Evolutionary conservation across 768 basidiomycete species (phyloP).

Genomic region (Trametes maxima): DNA sequence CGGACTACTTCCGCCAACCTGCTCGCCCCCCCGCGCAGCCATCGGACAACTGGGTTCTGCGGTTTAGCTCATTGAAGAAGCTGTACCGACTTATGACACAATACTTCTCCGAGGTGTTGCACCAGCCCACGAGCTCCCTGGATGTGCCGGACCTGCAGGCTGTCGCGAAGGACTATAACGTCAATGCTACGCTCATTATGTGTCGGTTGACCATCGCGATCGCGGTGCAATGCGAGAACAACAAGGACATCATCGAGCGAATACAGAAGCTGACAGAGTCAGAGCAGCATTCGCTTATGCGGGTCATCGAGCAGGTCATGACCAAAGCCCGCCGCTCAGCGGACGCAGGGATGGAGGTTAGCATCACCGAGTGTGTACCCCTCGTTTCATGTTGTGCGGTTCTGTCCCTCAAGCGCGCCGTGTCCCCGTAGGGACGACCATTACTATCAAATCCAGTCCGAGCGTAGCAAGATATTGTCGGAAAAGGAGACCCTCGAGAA

Average conservation of each 20-base stretch:
- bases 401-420: neutral
- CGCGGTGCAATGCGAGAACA: slow-evolving; percentile 86
- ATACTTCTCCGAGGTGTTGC: slow-evolving; percentile 83
- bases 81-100: slow-evolving; percentile 88
- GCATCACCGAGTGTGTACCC: slow-evolving; percentile 77
- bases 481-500: slow-evolving; percentile 90
- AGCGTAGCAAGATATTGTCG: slow-evolving; percentile 69
- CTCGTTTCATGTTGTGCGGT: neutral
- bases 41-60: slow-evolving; percentile 88
- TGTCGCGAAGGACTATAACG: slow-evolving; percentile 75
- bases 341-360: slow-evolving; percentile 55
- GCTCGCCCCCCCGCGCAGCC: slow-evolving; percentile 59
- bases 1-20: slow-evolving; percentile 72
- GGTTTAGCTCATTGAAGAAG: slow-evolving; percentile 81
- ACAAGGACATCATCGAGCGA: slow-evolving; percentile 85
- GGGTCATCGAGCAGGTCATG: slow-evolving; percentile 91
- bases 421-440: slow-evolving; percentile 72
- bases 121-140: slow-evolving; percentile 73
- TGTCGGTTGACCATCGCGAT: slow-evolving; percentile 84
- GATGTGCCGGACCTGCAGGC: slow-evolving; percentile 89
- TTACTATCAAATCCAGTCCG: slow-evolving; percentile 83
- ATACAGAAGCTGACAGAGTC: slow-evolving; percentile 83
- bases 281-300: slow-evolving; percentile 90
- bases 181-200: slow-evolving; percentile 67
- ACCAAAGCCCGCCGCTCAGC: slow-evolving; percentile 62